Percentiles rank a stretch among this genome's conserved stretches.
These are phyloP conservation scores for Talaromyces pinophilus DNA, from an alignment of 2,329 filamentous ascomycete genomes.

Conservation along the genomic window DNA sequence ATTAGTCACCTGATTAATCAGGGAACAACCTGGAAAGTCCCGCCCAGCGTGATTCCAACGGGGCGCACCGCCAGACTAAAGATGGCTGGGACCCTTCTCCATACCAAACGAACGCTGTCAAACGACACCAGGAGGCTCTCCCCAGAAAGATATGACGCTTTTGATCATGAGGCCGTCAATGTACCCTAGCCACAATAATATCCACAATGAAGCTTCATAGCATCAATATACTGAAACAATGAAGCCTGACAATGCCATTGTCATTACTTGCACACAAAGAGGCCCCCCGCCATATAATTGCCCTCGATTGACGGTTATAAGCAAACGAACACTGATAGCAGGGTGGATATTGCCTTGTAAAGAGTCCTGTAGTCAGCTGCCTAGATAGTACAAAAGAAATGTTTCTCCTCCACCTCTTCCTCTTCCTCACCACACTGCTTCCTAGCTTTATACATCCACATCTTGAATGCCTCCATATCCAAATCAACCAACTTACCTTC, in stretches of 20 bases:
- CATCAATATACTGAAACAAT: background rate
- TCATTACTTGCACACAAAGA: background rate
- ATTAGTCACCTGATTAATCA: background rate
- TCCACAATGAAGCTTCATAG: background rate
- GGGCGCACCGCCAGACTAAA: background rate
- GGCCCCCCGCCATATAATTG: background rate
- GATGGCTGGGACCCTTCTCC: background rate
- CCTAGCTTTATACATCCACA: background rate
- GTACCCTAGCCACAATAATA: background rate
- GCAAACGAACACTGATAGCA: background rate
- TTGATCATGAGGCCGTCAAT: too few relatives aligned
- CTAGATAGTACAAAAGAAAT: background rate
- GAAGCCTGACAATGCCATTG: background rate
- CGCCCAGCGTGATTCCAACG: background rate
- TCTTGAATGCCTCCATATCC: background rate
- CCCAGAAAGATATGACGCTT: background rate
- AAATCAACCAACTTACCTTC: background rate
- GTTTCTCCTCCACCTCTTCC: background rate
- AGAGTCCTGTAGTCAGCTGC: background rate
- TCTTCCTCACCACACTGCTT: background rate
- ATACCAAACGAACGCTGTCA: background rate
- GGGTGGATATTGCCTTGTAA: background rate
- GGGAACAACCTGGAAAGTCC: background rate
- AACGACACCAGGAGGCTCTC: background rate
- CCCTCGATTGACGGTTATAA: background rate